Evolutionary conservation across 176 grass and related monocot genomes (phyloP).

Genomic region (Musa troglodytarum): DNA sequence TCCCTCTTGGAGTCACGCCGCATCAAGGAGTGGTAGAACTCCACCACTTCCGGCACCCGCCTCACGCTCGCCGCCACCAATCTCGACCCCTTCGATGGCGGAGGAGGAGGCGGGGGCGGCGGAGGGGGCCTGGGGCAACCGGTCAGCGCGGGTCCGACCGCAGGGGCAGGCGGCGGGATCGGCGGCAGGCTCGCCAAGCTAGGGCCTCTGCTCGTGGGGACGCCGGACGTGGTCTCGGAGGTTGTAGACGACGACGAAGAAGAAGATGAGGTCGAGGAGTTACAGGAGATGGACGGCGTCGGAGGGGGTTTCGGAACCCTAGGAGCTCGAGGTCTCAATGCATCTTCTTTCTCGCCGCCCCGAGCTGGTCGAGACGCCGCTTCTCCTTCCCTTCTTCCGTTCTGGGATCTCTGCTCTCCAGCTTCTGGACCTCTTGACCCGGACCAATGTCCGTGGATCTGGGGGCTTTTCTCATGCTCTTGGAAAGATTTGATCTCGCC

Average conservation of each 20-base stretch:
- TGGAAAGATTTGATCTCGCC: conserved; percentile 3
- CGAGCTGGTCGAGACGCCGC: neutral
- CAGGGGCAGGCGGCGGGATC: conserved; percentile 40
- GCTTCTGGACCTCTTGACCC: neutral
- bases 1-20: conserved; percentile 70
- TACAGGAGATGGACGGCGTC: conserved; percentile 26
- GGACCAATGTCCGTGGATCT: conserved; percentile 15
- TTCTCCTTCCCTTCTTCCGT: conserved; percentile 6
- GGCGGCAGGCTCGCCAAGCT: conserved; percentile 59
- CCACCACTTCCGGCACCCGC: conserved; percentile 84
- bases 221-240: conserved; percentile 33
- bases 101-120: conserved; percentile 61
- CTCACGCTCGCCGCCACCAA: conserved; percentile 32
- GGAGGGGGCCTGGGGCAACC: conserved; percentile 16
- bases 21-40: conserved; percentile 99
- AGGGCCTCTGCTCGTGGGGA: conserved; percentile 23
- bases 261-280: conserved; percentile 31
- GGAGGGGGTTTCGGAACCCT: conserved; percentile 23
- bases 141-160: neutral
- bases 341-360: conserved; percentile 10
- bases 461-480: conserved; percentile 13
- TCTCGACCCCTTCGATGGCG: conserved; percentile 13
- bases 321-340: conserved; percentile 2
- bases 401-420: neutral
- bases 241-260: conserved; percentile 29